These are phyloP conservation scores for Tolypocladium guangdongense DNA, from an alignment of 2,329 filamentous ascomycete species.

Conservation along the genomic window DNA sequence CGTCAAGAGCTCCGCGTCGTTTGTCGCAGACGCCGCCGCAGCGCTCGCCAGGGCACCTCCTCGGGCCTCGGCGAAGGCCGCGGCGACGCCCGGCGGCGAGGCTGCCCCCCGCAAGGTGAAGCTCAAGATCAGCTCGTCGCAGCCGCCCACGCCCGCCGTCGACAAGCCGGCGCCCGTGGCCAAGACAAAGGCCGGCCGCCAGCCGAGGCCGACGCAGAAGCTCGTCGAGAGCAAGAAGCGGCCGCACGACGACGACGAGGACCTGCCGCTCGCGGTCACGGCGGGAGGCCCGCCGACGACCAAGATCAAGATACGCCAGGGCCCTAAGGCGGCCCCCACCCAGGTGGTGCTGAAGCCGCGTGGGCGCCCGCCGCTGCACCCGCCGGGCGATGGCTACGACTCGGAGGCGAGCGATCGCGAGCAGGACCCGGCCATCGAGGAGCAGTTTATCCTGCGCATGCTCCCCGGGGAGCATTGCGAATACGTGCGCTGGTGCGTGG, in stretches of 20 bases:
- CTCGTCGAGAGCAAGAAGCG: constrained; percentile 50
- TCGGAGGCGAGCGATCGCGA: constrained; percentile 91
- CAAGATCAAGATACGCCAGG: constrained; percentile 42
- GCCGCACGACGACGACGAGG: constrained; percentile 43
- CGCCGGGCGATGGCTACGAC: constrained; percentile 84
- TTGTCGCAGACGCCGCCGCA: constrained; percentile 16
- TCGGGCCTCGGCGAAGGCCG: neutral
- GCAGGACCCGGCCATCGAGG: constrained; percentile 75
- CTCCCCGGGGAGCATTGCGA: constrained; percentile 75
- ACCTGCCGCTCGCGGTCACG: constrained; percentile 20
- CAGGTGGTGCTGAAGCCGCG: constrained; percentile 46
- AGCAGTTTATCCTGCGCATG: constrained; percentile 85
- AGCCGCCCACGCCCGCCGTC: constrained; percentile 25
- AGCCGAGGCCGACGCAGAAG: constrained; percentile 48
- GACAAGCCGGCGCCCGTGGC: constrained; percentile 6
- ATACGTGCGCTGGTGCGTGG: constrained; percentile 65
- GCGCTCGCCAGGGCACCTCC: constrained; percentile 6
- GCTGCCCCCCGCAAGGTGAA: constrained; percentile 25
- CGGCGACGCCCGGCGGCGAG: constrained; percentile 18
- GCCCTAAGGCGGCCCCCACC: constrained; percentile 23
- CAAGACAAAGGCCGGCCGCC: constrained; percentile 50
- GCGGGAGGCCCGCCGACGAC: constrained; percentile 17
- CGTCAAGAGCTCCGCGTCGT: constrained; percentile 24
- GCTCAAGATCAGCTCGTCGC: constrained; percentile 29
- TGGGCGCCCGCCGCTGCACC: constrained; percentile 57